These are phyloP conservation scores for Solanum chiquidenum DNA, from an alignment of 257 asterid genomes.

Conservation along the genomic window DNA sequence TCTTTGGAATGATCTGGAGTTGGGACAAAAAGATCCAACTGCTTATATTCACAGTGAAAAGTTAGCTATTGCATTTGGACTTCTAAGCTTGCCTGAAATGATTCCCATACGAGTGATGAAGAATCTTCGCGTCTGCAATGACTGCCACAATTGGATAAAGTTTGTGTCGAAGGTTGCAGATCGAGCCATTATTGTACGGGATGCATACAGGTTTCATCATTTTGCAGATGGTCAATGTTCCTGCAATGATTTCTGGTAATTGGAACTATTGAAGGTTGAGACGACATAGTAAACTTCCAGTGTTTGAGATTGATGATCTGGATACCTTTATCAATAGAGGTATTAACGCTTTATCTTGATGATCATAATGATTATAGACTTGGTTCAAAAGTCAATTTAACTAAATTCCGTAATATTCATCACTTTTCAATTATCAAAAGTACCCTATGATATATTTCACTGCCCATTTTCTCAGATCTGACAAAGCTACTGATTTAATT, in stretches of 20 bases:
- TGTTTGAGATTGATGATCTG: not conserved
- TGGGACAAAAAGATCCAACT: constrained; percentile 54
- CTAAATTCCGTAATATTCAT: not conserved
- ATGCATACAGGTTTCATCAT: constrained; percentile 88
- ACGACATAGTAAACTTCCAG: not conserved
- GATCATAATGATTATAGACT: not conserved
- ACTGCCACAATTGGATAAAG: constrained; percentile 82
- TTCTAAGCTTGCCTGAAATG: constrained; percentile 34
- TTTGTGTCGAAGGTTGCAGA: constrained; percentile 36
- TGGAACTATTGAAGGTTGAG: not conserved
- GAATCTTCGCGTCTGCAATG: constrained; percentile 76
- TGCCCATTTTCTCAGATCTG: not conserved
- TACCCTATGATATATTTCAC: not conserved
- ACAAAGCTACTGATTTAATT: not conserved
- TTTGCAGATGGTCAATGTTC: constrained; percentile 66
- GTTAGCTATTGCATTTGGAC: constrained; percentile 75
- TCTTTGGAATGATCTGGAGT: constrained; percentile 65
- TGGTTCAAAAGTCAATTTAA: not conserved
- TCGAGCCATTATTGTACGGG: constrained; percentile 59
- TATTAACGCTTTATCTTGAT: not conserved
- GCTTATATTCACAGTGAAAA: constrained; percentile 66
- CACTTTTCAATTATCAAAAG: not conserved
- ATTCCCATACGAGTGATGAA: constrained; percentile 72
- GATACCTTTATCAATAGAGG: not conserved
- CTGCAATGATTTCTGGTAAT: constrained; percentile 74